phyloP scores from a whole-genome alignment of 305 asterid species.

The Lippia alba region DNA sequence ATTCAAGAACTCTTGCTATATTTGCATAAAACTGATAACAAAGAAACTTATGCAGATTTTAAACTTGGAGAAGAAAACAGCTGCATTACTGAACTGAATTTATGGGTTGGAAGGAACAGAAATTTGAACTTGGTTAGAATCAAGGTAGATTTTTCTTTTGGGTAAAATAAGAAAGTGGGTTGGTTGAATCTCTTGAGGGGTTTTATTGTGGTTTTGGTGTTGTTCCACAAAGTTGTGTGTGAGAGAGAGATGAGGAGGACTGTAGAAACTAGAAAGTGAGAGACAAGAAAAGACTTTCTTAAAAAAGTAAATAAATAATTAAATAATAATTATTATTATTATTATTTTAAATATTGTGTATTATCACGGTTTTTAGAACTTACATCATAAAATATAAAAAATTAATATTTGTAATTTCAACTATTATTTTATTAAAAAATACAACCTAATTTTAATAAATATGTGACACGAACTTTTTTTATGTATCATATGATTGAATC shows the following conservation, averaged over 20 bases:
- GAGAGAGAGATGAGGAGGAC: slow-evolving; percentile 37
- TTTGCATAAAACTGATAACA: slow-evolving; percentile 29
- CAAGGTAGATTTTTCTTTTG: slow-evolving; percentile 39
- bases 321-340: too few species aligned
- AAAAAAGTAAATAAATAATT: too few species aligned
- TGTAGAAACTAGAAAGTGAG: slow-evolving; percentile 31
- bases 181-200: slow-evolving; percentile 54
- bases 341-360: too few species aligned
- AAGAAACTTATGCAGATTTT: slow-evolving; percentile 16
- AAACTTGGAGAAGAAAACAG: slow-evolving; percentile 19
- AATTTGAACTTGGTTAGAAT: slow-evolving; percentile 37
- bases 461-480: too few species aligned
- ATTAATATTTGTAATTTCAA: too few species aligned
- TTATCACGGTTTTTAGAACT: too few species aligned
- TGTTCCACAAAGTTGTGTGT: slow-evolving; percentile 32
- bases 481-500: too few species aligned
- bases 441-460: too few species aligned
- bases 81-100: slow-evolving; percentile 26
- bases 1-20: slow-evolving; percentile 26
- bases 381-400: too few species aligned
- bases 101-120: slow-evolving; percentile 20
- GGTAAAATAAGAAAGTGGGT: slow-evolving; percentile 33
- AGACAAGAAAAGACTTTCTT: background rate
- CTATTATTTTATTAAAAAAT: too few species aligned
- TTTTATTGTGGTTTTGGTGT: slow-evolving; percentile 53